Conservation (phyloP, 2,329 filamentous ascomycete species). For the Rhynchosporium agropyri region DNA sequence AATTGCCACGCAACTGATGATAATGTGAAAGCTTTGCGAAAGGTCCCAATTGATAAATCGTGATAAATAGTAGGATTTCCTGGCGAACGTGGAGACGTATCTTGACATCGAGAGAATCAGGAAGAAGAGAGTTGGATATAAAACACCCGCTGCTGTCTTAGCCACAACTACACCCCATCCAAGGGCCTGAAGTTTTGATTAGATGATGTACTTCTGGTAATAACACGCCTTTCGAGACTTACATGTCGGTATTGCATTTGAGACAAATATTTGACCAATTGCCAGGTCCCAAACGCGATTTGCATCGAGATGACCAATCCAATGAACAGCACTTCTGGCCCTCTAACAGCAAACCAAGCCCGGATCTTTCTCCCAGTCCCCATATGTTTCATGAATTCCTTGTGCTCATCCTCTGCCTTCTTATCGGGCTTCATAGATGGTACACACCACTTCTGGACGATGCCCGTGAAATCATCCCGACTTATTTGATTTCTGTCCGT, state of each 20-base stretch:
- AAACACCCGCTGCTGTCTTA: slow-evolving; percentile 56
- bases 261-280: slow-evolving; percentile 51
- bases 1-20: slow-evolving; percentile 54
- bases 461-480: slow-evolving; percentile 49
- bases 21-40: slow-evolving; percentile 58
- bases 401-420: slow-evolving; percentile 49
- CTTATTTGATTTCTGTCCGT: slow-evolving; percentile 48
- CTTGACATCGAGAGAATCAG: slow-evolving; percentile 60
- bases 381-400: slow-evolving; percentile 48
- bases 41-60: slow-evolving; percentile 61
- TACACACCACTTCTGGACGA: slow-evolving; percentile 51
- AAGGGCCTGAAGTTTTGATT: slow-evolving; percentile 41
- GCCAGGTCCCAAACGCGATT: slow-evolving; percentile 57
- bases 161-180: slow-evolving; percentile 60
- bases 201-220: not conserved
- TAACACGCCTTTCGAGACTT: not conserved
- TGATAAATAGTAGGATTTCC: slow-evolving; percentile 54
- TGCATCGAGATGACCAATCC: slow-evolving; percentile 51
- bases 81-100: slow-evolving; percentile 56
- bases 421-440: slow-evolving; percentile 52
- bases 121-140: slow-evolving; percentile 59
- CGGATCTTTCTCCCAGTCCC: slow-evolving; percentile 50
- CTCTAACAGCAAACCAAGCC: slow-evolving; percentile 59
- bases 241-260: slow-evolving; percentile 49
- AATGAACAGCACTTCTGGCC: slow-evolving; percentile 54